A percentile compares a stretch with the other conserved stretches of the same genome.
Conservation (phyloP, 1,284 basidiomycete genomes). For the Cerrena zonata region DNA sequence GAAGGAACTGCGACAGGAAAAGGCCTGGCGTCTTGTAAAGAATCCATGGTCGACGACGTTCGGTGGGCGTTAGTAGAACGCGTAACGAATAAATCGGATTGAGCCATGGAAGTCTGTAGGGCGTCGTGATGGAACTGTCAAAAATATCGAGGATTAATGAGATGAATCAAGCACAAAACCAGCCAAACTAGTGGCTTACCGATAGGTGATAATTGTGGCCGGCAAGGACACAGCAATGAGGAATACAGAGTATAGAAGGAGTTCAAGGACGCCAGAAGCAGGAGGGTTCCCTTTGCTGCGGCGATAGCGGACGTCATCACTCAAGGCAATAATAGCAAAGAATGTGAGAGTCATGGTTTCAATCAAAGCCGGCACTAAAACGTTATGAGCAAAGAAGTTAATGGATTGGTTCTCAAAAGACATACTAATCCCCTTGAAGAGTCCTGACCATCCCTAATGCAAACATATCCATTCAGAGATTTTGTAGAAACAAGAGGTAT, state of each 20-base stretch:
- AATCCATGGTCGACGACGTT: constrained; percentile 73
- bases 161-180: background rate
- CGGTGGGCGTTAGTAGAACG: constrained; percentile 75
- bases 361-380: constrained; percentile 65
- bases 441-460: constrained; percentile 66
- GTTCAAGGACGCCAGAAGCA: constrained; percentile 60
- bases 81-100: constrained; percentile 59
- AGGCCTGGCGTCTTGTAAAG: constrained; percentile 83
- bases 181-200: no score
- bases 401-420: constrained; percentile 9
- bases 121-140: constrained; percentile 83
- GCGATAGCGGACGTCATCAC: constrained; percentile 46
- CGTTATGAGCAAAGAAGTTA: constrained; percentile 11
- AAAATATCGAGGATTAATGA: no score
- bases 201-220: constrained; percentile 72
- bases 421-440: constrained; percentile 82
- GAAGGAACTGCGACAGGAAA: constrained; percentile 60
- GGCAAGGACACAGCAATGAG: constrained; percentile 78
- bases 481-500: no score
- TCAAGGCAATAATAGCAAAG: constrained; percentile 52
- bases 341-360: constrained; percentile 56
- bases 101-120: constrained; percentile 71
- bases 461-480: no score
- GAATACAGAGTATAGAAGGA: constrained; percentile 54
- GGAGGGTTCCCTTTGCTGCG: constrained; percentile 67